Conservation (phyloP, 306 rosid genomes). For the Urtica urens region DNA sequence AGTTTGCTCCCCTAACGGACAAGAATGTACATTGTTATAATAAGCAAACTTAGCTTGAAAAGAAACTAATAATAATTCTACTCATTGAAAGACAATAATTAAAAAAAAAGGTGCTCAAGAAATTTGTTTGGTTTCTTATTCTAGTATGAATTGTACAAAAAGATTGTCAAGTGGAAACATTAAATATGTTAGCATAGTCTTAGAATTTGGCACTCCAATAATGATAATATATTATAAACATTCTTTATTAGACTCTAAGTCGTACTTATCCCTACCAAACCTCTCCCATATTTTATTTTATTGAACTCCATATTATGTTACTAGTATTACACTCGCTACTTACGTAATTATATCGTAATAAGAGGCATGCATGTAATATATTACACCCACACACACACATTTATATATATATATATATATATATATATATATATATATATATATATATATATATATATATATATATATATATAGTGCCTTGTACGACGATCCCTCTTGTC, state of each 20-base stretch:
- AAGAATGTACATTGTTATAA: not conserved
- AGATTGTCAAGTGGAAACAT: conserved; percentile 18
- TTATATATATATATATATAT: too few species aligned
- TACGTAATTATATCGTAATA: not conserved
- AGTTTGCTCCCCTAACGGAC: conserved; percentile 21
- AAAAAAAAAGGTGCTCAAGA: not conserved
- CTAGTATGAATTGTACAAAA: conserved; percentile 16
- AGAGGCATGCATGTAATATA: not conserved
- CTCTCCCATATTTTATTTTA: not conserved
- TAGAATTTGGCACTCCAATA: conserved; percentile 12
- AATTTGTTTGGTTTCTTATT: conserved; percentile 22
- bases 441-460: too few species aligned
- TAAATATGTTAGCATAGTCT: not conserved
- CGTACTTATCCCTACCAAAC: conserved; percentile 27
- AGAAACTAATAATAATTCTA: not conserved
- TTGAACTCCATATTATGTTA: not conserved
- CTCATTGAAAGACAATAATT: not conserved
- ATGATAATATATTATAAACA: conserved; percentile 6
- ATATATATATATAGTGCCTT: conserved; percentile 13
- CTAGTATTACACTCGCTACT: not conserved
- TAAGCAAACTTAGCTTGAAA: not conserved
- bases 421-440: too few species aligned
- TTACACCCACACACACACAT: too few species aligned
- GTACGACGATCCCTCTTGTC: conserved; percentile 50
- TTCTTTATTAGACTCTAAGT: conserved; percentile 16